Conservation (phyloP, 441 rosid genomes). For the Gossypium schwendimanii region DNA sequence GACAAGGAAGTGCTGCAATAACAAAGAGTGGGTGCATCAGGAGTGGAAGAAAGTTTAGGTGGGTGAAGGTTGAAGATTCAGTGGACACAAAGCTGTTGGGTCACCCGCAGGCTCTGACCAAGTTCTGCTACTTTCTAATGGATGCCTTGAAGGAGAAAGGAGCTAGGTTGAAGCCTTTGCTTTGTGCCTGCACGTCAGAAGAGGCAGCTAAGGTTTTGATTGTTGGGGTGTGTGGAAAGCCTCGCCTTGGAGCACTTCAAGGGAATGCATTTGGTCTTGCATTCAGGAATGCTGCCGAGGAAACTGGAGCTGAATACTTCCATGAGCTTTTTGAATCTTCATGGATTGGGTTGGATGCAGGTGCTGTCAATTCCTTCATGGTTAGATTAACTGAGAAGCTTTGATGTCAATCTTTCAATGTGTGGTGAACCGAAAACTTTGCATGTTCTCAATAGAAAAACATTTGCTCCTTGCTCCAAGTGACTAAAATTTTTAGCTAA, state of each 20-base stretch:
- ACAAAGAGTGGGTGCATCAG: slow-evolving; percentile 69
- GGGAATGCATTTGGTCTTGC: slow-evolving; percentile 87
- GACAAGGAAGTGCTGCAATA: slow-evolving; percentile 92
- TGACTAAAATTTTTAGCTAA: slow-evolving; percentile 1
- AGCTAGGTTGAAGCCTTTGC: slow-evolving; percentile 79
- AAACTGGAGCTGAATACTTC: slow-evolving; percentile 72
- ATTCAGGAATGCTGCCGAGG: slow-evolving; percentile 84
- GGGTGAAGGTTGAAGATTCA: slow-evolving; percentile 88
- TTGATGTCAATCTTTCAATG: slow-evolving; percentile 22
- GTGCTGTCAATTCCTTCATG: slow-evolving; percentile 78
- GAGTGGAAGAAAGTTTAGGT: slow-evolving; percentile 87
- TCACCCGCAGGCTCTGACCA: slow-evolving; percentile 86
- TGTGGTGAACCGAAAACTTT: not conserved
- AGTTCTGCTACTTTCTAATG: slow-evolving; percentile 90
- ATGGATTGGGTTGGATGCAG: slow-evolving; percentile 73
- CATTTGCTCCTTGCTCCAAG: slow-evolving; percentile 8
- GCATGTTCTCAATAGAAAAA: not conserved
- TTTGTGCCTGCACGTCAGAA: slow-evolving; percentile 71
- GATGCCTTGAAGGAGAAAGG: slow-evolving; percentile 95
- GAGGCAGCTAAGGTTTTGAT: slow-evolving; percentile 65
- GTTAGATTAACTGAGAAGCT: slow-evolving; percentile 74
- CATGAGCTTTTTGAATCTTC: slow-evolving; percentile 91
- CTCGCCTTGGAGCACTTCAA: slow-evolving; percentile 77
- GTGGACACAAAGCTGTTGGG: slow-evolving; percentile 71
- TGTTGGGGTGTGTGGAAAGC: slow-evolving; percentile 87